A percentile compares a stretch with the other conserved stretches of the same genome.
phyloP scores from a whole-genome alignment of 208 protist species.

The Leishmania amazonensis region DNA sequence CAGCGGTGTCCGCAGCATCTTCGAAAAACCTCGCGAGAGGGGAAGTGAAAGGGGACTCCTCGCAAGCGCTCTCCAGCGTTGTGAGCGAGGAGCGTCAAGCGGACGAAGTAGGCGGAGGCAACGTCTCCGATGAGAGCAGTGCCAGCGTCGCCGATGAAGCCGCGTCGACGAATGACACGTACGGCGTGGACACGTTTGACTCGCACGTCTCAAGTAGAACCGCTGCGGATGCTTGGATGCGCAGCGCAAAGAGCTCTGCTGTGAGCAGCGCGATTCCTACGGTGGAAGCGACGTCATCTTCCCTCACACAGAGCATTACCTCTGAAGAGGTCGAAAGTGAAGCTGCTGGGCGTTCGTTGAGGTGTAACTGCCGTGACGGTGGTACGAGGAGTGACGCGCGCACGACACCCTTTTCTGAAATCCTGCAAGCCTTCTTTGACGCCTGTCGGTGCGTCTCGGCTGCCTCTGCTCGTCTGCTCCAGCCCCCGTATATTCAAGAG shows the following conservation, averaged over 20 bases:
- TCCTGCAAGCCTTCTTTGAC: conserved; percentile 43
- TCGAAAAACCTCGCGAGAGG: background rate
- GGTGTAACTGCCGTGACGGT: background rate
- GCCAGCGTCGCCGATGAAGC: background rate
- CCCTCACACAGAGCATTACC: background rate
- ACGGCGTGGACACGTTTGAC: conserved; percentile 19
- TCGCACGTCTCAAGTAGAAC: background rate
- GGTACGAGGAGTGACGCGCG: background rate
- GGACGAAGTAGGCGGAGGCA: background rate
- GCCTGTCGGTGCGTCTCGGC: conserved; percentile 33
- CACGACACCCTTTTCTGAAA: conserved; percentile 17
- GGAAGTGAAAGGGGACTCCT: conserved; percentile 5
- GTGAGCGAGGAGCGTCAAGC: background rate
- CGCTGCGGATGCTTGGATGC: background rate
- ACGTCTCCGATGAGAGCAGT: background rate
- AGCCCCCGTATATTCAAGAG: conserved; percentile 1
- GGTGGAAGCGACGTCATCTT: background rate
- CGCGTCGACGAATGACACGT: conserved; percentile 1
- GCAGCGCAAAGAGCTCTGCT: background rate
- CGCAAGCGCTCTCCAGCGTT: background rate
- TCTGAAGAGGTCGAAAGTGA: background rate
- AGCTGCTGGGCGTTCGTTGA: background rate
- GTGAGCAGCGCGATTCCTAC: background rate
- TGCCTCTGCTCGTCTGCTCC: conserved; percentile 3
- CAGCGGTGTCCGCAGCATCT: background rate